Evolutionary conservation across 2,329 filamentous ascomycete species (phyloP).

Genomic region (Ilyonectria destructans): DNA sequence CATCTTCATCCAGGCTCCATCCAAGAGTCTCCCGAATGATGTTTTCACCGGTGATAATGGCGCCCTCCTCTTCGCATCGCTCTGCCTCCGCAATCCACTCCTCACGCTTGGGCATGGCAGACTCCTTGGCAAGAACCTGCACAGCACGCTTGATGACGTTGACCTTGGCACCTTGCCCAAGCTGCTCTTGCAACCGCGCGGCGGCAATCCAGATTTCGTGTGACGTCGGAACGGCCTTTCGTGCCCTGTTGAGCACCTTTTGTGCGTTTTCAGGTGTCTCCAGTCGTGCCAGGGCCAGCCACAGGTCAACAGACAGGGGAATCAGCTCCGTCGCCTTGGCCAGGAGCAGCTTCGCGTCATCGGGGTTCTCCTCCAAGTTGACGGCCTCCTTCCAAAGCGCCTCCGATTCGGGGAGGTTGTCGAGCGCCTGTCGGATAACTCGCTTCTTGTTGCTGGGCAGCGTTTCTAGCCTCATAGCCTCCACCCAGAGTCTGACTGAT

Average conservation of each 20-base stretch:
- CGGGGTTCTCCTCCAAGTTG: conserved; percentile 92
- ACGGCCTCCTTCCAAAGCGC: conserved; percentile 98
- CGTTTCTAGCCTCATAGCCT: conserved; percentile 93
- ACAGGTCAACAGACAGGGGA: conserved; percentile 92
- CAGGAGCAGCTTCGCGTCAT: conserved; percentile 89
- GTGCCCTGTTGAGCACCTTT: conserved; percentile 94
- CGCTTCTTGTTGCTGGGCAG: conserved; percentile 90
- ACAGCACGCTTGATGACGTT: conserved; percentile 97
- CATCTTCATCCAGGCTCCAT: conserved; percentile 94
- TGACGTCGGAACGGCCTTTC: conserved; percentile 93
- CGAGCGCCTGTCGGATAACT: conserved; percentile 91
- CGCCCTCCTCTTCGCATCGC: conserved; percentile 93
- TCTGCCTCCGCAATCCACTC: conserved; percentile 98
- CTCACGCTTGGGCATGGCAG: conserved; percentile 96
- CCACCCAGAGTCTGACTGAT: conserved; percentile 93
- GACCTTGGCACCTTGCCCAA: conserved; percentile 83
- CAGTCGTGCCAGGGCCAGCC: conserved; percentile 92
- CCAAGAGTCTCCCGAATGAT: conserved; percentile 95
- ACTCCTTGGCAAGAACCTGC: conserved; percentile 89
- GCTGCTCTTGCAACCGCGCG: conserved; percentile 89
- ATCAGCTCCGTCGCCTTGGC: conserved; percentile 98
- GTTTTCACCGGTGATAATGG: conserved; percentile 86
- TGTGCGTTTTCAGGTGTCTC: conserved; percentile 94
- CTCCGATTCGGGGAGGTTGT: conserved; percentile 94
- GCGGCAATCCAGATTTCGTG: conserved; percentile 98